Evolutionary conservation across 1,139 yeast species (phyloP), one percentile per base, ranked within the genome.

Genomic region (Hanseniaspora uvarum): DNA sequence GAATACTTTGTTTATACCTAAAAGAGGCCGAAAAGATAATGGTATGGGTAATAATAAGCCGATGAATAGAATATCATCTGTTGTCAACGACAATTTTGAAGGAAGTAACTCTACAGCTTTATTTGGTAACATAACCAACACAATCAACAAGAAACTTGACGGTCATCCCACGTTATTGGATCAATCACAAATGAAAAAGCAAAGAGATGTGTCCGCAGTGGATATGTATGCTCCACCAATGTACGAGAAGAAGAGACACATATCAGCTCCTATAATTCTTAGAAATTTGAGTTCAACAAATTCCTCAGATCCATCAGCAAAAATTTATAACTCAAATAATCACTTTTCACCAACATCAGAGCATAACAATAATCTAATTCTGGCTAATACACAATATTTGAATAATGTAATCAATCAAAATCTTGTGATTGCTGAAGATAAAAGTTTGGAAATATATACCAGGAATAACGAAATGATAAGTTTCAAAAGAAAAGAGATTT

Each of bases 331-430:
- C 19, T 50, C 53, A n/a, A 30, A 44, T n/a, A 50, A 28, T 8
- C 53, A 50, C 26, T 43, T 36, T 8, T 50, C 53, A 36, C 53
- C 53, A 26, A 50, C 48, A 7, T 33, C 31, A 28, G 53, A 50
- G n/a, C 11, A 8, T 2, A 50, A 50, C 18, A 37, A 43, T 21
- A 50, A 33, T 14, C 18, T 50, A 31, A 24, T 37, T 2, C n/a
- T 50, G 16, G 24, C 39, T 16, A 43, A 50, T 26, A 44, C 39
- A 3, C 48, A 50, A 19, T 50, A 50, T 21, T 23, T 50, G 33
- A 45, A 50, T 3, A 43, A 28, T 31, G 53, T 50, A 11, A 41
- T 33, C 2, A 50, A 50, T 21, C 24, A 37, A 14, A 50, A 50
- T 34, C 3, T 7, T 3, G 33, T 50, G 0, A 14, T 39, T 8